These are phyloP conservation scores for Typha latifolia DNA, from an alignment of 176 grass and related monocot species.

Conservation along the genomic window DNA sequence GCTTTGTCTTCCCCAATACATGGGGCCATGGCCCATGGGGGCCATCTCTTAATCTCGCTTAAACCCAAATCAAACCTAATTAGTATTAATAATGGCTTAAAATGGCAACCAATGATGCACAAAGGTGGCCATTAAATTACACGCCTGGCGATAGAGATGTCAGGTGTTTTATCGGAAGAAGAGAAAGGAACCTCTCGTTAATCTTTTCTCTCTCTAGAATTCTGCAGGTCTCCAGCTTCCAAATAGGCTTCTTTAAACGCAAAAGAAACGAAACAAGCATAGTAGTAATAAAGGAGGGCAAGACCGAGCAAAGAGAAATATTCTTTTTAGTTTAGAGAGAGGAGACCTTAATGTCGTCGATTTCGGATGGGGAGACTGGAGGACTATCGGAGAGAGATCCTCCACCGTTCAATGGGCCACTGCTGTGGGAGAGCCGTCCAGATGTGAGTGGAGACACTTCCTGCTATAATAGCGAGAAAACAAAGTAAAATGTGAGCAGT, in stretches of 20 bases:
- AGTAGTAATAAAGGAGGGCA: neutral
- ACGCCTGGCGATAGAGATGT: constrained; percentile 12
- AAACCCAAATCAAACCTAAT: too few relatives aligned
- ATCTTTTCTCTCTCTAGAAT: constrained; percentile 2
- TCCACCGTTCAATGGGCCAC: constrained; percentile 79
- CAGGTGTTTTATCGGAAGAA: constrained; percentile 35
- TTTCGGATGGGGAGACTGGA: constrained; percentile 72
- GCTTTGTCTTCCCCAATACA: neutral
- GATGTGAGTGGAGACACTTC: constrained; percentile 90
- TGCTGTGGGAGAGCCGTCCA: constrained; percentile 95
- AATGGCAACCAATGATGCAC: too few relatives aligned
- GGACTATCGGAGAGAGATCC: constrained; percentile 91
- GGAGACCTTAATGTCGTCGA: constrained; percentile 71
- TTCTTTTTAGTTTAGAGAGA: neutral
- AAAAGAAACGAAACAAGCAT: neutral
- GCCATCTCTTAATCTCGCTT: neutral
- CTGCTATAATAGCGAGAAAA: constrained; percentile 16
- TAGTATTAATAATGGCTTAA: too few relatives aligned
- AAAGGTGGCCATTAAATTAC: neutral
- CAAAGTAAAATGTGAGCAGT: neutral
- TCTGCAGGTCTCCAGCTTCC: constrained; percentile 1
- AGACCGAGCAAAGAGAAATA: neutral
- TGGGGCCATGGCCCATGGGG: too few relatives aligned
- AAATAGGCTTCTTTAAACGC: neutral
- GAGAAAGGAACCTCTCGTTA: constrained; percentile 30